Conservation (phyloP, 2,329 filamentous ascomycete species). For the Colletotrichum simmondsii region DNA sequence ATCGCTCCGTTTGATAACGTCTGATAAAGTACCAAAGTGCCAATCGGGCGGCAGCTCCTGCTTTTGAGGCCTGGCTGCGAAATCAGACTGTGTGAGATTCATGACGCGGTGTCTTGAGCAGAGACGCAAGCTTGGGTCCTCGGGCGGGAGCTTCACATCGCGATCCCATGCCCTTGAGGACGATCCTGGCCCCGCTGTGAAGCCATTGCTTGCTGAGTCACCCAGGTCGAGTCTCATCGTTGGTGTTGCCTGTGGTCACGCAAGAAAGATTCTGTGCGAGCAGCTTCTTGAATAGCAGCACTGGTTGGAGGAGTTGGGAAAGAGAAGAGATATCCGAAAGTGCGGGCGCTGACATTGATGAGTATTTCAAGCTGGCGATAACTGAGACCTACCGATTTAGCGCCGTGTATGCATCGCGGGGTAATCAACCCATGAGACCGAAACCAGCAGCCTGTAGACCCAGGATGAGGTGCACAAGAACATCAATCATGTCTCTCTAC, state of each 20-base stretch:
- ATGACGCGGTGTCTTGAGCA: not conserved
- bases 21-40: not conserved
- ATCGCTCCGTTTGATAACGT: not conserved
- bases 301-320: not conserved
- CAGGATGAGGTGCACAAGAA: not conserved
- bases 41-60: not conserved
- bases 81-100: not conserved
- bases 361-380: not conserved
- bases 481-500: not conserved
- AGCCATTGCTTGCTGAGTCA: not conserved
- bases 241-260: not conserved
- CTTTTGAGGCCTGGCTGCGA: not conserved
- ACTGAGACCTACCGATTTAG: not conserved
- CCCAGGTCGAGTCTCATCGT: not conserved
- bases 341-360: not conserved
- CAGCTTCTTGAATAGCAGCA: not conserved
- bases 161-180: not conserved
- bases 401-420: not conserved
- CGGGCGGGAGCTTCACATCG: not conserved
- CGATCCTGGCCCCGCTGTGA: not conserved
- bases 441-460: not conserved
- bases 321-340: not conserved
- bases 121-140: not conserved
- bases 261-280: not conserved
- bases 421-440: not conserved